Base-by-base conservation (phyloP, 345 rosid species). In the Eucalyptus viminalis region DNA sequence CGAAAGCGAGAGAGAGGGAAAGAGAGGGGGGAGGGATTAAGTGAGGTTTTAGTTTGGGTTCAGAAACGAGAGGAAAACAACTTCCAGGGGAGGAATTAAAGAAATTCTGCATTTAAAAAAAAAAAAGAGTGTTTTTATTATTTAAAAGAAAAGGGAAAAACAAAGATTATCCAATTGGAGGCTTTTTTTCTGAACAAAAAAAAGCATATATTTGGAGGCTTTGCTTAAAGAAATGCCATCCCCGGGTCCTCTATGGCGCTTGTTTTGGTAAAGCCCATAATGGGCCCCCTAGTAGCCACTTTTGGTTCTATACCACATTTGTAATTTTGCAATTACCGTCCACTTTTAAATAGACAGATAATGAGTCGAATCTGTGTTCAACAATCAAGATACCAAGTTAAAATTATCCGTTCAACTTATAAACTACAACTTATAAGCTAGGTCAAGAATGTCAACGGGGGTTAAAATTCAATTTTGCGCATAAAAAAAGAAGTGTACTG, bases 11-110 rank as follows among this genome's bases (percentile, higher is more conserved):
- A 24, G 29, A 10, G 65, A 11, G 14, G 4, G 65, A n/a, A n/a
- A 1, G 14, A 37, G 40, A 4, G 40, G 40, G 40, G 4, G 2
- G 14, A 1, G 14, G 4, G n/a, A 4, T 11, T 58, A 11, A 25
- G 62, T 1, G 62, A 56, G 62, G 62, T 56, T 56, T 56, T 22
- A 56, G 27, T 49, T 56, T 56, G 60, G 60, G 6, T 22, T 56
- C 60, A 56, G 27, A 10, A 56, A 54, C 5, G 5, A 54, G 5
- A 1, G 60, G 12, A 22, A 54, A 19, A 8, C 25, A 8, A 8
- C 4, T 9, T 1, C 25, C 60, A 54, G 0, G 25, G 25, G 58
- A 17, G 58, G 60, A 8, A 9, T 9, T 54, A 54, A 6, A 17
- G 4, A 0, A 54, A 54, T 54, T 54, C 11, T 21, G 58, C 5